Base-by-base conservation (phyloP, 495 filamentous ascomycete species). In the Sporormia fimetaria region DNA sequence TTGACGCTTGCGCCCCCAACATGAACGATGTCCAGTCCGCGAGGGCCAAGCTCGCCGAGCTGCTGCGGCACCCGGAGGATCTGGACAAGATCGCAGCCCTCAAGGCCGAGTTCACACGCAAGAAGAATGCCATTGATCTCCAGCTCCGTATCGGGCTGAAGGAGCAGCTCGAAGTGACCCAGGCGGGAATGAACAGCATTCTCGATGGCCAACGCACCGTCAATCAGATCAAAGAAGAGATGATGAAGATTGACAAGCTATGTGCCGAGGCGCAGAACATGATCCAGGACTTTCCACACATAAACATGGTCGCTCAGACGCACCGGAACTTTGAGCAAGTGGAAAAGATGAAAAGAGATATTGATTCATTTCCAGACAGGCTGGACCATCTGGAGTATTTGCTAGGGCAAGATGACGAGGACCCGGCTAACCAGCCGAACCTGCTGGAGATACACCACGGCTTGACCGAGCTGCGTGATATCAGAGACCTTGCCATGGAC, bases 231-330 rank as follows among this genome's bases (percentile, higher is more conserved):
- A 88, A 88, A 61, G 92, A 96, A 54, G 90, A 96, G 67, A 87
- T 99, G 70, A 81, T 87, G 68, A 90, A 90, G 63, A 95, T 99
- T 59, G 92, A 96, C 63, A 88, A 87, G 67, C 72, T 99, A 35
- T 96, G 90, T 64, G 82, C 84, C 44, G 92, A 96, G 60, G 83
- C 85, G 34, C 88, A 96, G 65, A 78, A 81, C 54, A 94, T 94
- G 74, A 94, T 96, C 42, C 75, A 79, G 42, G 90, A 96, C 65
- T 99, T 99, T 58, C 83, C 92, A 24, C 83, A 90, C 55, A 94
- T 99, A 62, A 94, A 95, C 59, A 67, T 83, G 49, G 77, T 96
- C 27, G 85, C 87, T 16, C 82, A 88, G 61, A 83, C 92, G 20
- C 90, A 99, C 63, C 72, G 87, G 42, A 93, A 96, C 58, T 96